Conservation (phyloP, 768 basidiomycete genomes). For the Mycena rebaudengoi region DNA sequence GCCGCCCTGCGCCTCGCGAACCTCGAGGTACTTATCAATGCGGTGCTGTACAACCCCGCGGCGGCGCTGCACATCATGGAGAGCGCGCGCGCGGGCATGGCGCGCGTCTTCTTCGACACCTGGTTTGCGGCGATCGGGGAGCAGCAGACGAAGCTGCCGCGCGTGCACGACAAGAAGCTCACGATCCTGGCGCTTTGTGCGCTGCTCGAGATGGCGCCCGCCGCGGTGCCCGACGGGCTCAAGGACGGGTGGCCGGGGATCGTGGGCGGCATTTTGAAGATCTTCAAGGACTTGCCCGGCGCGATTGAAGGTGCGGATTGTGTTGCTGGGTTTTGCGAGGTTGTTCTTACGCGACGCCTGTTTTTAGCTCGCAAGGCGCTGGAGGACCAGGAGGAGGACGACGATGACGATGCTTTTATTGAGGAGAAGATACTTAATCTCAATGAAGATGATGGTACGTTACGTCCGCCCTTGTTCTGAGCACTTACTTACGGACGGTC, state of each 20-base stretch:
- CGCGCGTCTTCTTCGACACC: conserved; percentile 81
- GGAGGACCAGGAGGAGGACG: conserved; percentile 55
- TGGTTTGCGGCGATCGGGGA: conserved; percentile 84
- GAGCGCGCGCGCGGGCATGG: conserved; percentile 59
- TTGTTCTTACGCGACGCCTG: background rate
- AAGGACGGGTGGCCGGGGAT: conserved; percentile 81
- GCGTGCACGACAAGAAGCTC: conserved; percentile 92
- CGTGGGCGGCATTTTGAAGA: conserved; percentile 70
- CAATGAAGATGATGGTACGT: conserved; percentile 71
- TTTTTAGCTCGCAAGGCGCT: conserved; percentile 65
- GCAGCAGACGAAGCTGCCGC: conserved; percentile 66
- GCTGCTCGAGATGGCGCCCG: conserved; percentile 74
- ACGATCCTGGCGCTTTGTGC: conserved; percentile 79
- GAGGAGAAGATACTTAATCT: conserved; percentile 68
- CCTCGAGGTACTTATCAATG: conserved; percentile 84
- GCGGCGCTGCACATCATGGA: conserved; percentile 84
- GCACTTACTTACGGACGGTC: conserved; percentile 19
- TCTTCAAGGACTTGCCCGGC: conserved; percentile 82
- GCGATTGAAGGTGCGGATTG: conserved; percentile 72
- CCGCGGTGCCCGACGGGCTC: conserved; percentile 63
- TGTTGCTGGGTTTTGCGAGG: background rate
- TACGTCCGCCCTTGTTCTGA: background rate
- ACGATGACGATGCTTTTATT: conserved; percentile 53
- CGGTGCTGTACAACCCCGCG: conserved; percentile 84
- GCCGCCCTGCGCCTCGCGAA: conserved; percentile 75